These are phyloP conservation scores for Glebionis coronaria DNA, from an alignment of 129 eudicot genomes.

Conservation along the genomic window DNA sequence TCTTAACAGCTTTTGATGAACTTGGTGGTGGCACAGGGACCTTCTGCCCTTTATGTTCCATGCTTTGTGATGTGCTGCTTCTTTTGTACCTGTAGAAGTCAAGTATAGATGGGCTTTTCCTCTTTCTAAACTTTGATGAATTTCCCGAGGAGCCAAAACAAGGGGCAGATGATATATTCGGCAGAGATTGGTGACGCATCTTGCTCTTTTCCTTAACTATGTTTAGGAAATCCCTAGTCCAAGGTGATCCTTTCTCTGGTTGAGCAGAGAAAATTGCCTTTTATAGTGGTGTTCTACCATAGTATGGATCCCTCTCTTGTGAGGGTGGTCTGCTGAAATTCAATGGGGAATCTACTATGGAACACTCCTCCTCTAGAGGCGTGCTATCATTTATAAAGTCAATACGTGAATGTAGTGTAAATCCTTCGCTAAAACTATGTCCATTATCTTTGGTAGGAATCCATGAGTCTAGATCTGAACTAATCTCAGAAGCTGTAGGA, in stretches of 20 bases:
- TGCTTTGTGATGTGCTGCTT: conserved; percentile 40
- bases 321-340: conserved; percentile 22
- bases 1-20: conserved; percentile 50
- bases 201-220: conserved; percentile 80
- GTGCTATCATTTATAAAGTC: conserved; percentile 12
- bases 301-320: conserved; percentile 27
- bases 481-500: conserved; percentile 42
- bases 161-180: conserved; percentile 52
- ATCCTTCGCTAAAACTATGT: conserved; percentile 31
- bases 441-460: too few species aligned
- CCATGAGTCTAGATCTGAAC: conserved; percentile 44
- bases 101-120: conserved; percentile 89
- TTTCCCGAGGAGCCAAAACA: conserved; percentile 43
- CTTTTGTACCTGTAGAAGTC: conserved; percentile 64
- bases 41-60: conserved; percentile 47
- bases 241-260: conserved; percentile 72
- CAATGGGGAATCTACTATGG: conserved; percentile 23
- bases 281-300: conserved; percentile 61
- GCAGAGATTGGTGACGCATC: conserved; percentile 61
- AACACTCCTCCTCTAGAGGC: conserved; percentile 28
- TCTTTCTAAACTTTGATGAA: conserved; percentile 51
- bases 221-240: conserved; percentile 89
- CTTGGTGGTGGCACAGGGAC: conserved; percentile 33
- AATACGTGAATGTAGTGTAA: conserved; percentile 24
- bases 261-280: conserved; percentile 61